Conservation (phyloP, 83 land plant genomes). For the Diphasiastrum complanatum region DNA sequence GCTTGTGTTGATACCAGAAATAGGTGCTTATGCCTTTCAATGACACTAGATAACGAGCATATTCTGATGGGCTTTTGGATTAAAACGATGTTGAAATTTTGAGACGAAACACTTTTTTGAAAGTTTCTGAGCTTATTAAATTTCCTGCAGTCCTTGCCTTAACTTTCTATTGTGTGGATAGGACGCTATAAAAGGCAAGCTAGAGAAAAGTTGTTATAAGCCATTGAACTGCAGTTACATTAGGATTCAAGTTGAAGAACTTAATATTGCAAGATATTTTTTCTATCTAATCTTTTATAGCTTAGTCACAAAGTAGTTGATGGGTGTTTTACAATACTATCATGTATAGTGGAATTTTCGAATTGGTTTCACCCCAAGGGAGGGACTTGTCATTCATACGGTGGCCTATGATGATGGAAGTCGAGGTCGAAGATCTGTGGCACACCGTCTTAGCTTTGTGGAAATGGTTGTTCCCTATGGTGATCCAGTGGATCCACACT, state of each 20-base stretch:
- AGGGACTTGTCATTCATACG: slow-evolving; percentile 88
- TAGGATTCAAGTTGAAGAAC: too few species aligned
- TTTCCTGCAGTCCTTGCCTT: too few species aligned
- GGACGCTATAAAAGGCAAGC: too few species aligned
- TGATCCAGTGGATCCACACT: slow-evolving; percentile 95
- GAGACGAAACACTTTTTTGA: too few species aligned
- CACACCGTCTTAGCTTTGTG: slow-evolving; percentile 91
- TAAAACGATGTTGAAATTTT: too few species aligned
- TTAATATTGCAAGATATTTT: slow-evolving; percentile 6
- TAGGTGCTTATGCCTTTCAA: neutral
- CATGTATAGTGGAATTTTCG: slow-evolving; percentile 99
- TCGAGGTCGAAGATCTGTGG: slow-evolving; percentile 88
- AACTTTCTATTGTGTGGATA: too few species aligned
- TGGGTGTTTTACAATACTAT: neutral
- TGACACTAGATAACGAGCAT: slow-evolving; percentile 1
- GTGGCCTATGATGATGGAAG: slow-evolving; percentile 97
- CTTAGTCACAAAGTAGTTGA: neutral
- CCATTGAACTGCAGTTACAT: too few species aligned
- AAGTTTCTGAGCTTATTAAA: too few species aligned
- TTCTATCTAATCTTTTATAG: neutral
- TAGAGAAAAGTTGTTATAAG: too few species aligned
- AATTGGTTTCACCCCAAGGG: slow-evolving; percentile 91
- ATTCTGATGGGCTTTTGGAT: too few species aligned
- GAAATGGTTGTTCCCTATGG: slow-evolving; percentile 99
- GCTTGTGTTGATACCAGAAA: too few species aligned